Base-by-base conservation (phyloP, 2,329 filamentous ascomycete species). In the Diaporthe amygdali region DNA sequence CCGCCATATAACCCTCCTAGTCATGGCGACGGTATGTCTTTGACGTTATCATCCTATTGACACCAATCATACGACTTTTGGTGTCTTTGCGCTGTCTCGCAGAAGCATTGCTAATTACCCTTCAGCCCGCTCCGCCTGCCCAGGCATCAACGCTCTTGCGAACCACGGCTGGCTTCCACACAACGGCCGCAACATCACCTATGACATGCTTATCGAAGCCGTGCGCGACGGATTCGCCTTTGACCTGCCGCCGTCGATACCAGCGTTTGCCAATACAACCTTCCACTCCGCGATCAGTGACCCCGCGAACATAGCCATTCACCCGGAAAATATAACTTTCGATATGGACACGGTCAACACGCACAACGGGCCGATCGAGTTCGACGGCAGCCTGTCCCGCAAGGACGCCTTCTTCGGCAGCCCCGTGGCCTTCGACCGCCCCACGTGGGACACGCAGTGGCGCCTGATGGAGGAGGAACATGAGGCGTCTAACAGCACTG, bases 121-220 rank as follows among this genome's bases (percentile, higher is more conserved):
- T 27, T 7, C 41, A 69, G 67, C 67, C 22, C 67, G 67, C 22
- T 69, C 67, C 22, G 67, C 67, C 20, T 69, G 67, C 25, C 67
- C 67, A 41, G 67, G 54, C 5, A 56, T 69, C 2, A 69, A 69
- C 14, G 52, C 67, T 7, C 41, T 69, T 34, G 67, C 67, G 20
- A 69, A 69, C 44, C 67, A 69, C 32, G 67, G 67, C 54, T 69
- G 54, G 54, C 54, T 69, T 14, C 54, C 54, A 15, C 67, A 41
- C 20, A 20, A 69, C 34, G 67, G 67, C 32, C 67, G 67, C 52
- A 69, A 69, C 44, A 69, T 69, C 44, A 63, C 32, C 8, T 27
- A 27, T n/a, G 30, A 47, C 7, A 63, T 69, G 67, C 20, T 69
- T 5, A 7, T 47, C 15, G 41, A 69, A 51, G 67, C 67, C 30